Percentiles rank a stretch among this genome's conserved stretches.
Evolutionary conservation across 179 eudicot species (phyloP).

Genomic region (Spergularia azorica): DNA sequence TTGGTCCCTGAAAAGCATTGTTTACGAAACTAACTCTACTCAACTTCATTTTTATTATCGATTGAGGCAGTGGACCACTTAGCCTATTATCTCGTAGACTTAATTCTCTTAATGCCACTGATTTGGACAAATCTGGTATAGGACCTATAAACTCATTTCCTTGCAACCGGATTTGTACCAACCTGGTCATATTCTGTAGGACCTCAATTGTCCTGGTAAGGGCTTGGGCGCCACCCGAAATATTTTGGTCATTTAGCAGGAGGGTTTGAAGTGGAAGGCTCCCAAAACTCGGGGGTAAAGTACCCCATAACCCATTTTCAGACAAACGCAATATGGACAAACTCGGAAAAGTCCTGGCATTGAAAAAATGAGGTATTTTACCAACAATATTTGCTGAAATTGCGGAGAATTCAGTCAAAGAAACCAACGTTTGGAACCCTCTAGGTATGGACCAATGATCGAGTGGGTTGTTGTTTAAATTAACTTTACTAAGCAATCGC

Average conservation of each 20-base stretch:
- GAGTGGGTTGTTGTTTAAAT: constrained; percentile 40
- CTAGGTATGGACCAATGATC: constrained; percentile 39
- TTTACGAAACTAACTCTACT: constrained; percentile 36
- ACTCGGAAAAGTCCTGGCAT: constrained; percentile 30
- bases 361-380: constrained; percentile 38
- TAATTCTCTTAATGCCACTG: constrained; percentile 24
- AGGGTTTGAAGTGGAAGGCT: constrained; percentile 37
- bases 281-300: constrained; percentile 34
- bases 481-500: constrained; percentile 34
- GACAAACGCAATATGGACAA: constrained; percentile 35
- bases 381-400: constrained; percentile 37
- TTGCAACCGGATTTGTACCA: constrained; percentile 41
- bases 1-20: constrained; percentile 43
- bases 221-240: constrained; percentile 22
- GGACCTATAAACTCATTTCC: constrained; percentile 43
- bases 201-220: constrained; percentile 38
- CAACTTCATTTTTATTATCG: constrained; percentile 30
- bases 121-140: constrained; percentile 43
- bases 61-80: constrained; percentile 45
- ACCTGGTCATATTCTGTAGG: constrained; percentile 42
- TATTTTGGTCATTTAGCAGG: constrained; percentile 44
- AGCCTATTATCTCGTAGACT: constrained; percentile 47
- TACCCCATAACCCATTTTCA: constrained; percentile 33
- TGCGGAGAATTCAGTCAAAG: constrained; percentile 44
- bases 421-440: constrained; percentile 29